These are phyloP conservation scores for Phyllosticta citriasiana DNA, from an alignment of 2,329 filamentous ascomycete species.

Conservation along the genomic window DNA sequence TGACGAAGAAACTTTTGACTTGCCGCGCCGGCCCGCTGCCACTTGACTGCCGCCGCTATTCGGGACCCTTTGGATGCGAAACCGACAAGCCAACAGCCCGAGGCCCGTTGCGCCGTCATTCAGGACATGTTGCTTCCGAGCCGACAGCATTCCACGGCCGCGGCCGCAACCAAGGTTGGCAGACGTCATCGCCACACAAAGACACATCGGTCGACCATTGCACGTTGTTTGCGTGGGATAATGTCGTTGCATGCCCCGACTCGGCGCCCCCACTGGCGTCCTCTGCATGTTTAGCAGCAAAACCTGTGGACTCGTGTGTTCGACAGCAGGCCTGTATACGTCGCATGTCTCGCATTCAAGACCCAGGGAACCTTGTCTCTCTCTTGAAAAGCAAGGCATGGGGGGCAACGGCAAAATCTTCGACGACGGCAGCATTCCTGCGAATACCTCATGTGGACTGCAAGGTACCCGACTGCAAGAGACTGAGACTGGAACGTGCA, in stretches of 20 bases:
- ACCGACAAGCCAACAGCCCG: neutral
- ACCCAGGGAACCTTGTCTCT: neutral
- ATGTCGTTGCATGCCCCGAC: neutral
- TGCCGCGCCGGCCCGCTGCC: neutral
- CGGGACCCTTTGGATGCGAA: neutral
- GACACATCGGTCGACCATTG: neutral
- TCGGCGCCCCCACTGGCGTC: neutral
- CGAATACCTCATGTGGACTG: neutral
- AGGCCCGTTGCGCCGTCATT: neutral
- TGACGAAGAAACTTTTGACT: neutral
- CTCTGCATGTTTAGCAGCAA: neutral
- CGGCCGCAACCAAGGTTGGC: neutral
- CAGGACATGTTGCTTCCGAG: neutral
- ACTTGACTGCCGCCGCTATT: neutral
- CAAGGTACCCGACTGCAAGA: neutral
- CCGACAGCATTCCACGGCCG: neutral
- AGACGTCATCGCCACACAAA: neutral
- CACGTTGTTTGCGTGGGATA: neutral
- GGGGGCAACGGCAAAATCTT: neutral
- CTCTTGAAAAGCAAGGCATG: neutral
- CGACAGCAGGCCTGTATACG: neutral
- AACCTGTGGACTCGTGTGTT: neutral
- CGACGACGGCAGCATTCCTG: neutral
- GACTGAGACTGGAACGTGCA: neutral
- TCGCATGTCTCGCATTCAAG: neutral